phyloP scores from a whole-genome alignment of 2,329 filamentous ascomycete species.

The Clarireedia hainanense region DNA sequence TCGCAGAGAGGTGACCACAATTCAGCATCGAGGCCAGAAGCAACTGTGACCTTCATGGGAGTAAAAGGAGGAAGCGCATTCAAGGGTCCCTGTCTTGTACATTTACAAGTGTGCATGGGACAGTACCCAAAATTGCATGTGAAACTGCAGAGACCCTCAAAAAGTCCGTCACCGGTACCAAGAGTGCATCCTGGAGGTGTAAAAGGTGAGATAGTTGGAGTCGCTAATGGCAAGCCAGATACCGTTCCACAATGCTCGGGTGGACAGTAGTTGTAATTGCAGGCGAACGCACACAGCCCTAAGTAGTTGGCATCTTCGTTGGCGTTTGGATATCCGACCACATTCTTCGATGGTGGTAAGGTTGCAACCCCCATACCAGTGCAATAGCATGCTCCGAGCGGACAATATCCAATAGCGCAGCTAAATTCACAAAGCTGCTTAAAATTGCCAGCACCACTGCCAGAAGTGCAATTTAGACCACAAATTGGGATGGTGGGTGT shows the following conservation, averaged over 20 bases:
- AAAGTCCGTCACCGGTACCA: neutral
- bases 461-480: conserved; percentile 12
- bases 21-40: neutral
- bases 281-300: neutral
- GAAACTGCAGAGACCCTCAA: neutral
- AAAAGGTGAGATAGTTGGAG: neutral
- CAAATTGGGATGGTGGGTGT: neutral
- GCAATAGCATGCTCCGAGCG: conserved; percentile 3
- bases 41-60: neutral
- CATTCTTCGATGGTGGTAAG: neutral
- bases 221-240: neutral
- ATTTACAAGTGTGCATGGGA: neutral
- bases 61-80: neutral
- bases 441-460: conserved; percentile 28
- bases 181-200: neutral
- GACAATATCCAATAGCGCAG: conserved; percentile 19
- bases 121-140: conserved; percentile 3
- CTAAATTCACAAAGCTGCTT: conserved; percentile 30
- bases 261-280: conserved; percentile 1
- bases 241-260: neutral
- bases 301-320: neutral
- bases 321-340: neutral
- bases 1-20: neutral
- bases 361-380: neutral
- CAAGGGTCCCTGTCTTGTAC: neutral